These are phyloP conservation scores for Saccharomycopsis javanensis DNA, from an alignment of 805 yeast genomes.

Conservation along the genomic window DNA sequence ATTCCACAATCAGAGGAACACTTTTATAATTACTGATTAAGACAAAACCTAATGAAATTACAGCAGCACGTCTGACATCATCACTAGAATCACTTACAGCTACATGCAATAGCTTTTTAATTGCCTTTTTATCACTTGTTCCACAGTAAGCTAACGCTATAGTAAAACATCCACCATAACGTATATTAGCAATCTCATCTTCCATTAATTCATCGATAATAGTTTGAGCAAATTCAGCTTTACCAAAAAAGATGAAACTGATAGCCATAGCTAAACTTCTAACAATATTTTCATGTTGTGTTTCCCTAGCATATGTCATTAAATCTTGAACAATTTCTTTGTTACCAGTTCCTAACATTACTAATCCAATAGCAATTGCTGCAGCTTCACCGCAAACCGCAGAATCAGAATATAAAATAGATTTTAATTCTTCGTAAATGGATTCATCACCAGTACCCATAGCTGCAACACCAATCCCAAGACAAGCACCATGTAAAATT, in stretches of 20 bases:
- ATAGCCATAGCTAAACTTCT: conserved; percentile 89
- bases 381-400: conserved; percentile 96
- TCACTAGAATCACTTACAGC: conserved; percentile 97
- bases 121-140: conserved; percentile 83
- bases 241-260: conserved; percentile 78
- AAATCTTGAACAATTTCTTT: conserved; percentile 53
- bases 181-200: conserved; percentile 72
- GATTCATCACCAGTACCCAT: conserved; percentile 77
- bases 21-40: conserved; percentile 84
- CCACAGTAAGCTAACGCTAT: conserved; percentile 96
- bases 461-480: conserved; percentile 94
- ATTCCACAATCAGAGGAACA: conserved; percentile 89
- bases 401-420: conserved; percentile 77
- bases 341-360: conserved; percentile 85
- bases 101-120: conserved; percentile 74
- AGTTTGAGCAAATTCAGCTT: conserved; percentile 69
- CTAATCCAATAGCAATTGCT: conserved; percentile 90
- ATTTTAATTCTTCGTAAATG: conserved; percentile 73
- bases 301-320: conserved; percentile 86
- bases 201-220: conserved; percentile 54
- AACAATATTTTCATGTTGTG: conserved; percentile 90
- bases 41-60: conserved; percentile 82
- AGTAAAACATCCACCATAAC: conserved; percentile 94
- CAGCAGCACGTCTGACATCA: conserved; percentile 95
- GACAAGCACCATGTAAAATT: conserved; percentile 87